Conservation (phyloP, 768 basidiomycete genomes). For the Nidula microcarpa region DNA sequence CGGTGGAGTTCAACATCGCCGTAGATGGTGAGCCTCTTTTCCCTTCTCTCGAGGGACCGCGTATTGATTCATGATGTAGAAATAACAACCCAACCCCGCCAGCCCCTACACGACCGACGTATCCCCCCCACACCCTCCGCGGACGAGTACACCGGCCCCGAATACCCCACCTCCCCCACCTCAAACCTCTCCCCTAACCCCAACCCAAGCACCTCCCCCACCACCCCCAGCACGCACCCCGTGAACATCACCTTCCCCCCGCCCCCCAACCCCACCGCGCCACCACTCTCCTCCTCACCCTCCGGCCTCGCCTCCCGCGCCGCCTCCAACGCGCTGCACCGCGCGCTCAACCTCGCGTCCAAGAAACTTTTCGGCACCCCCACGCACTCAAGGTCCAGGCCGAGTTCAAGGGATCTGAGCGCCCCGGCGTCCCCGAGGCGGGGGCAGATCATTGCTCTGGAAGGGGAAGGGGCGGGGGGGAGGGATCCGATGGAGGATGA, state of each 20-base stretch:
- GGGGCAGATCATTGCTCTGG: slow-evolving; percentile 48
- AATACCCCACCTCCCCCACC: slow-evolving; percentile 10
- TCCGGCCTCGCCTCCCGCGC: slow-evolving; percentile 57
- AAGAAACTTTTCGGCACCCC: slow-evolving; percentile 75
- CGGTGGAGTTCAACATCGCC: slow-evolving; percentile 88
- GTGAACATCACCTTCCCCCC: slow-evolving; percentile 67
- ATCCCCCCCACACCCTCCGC: slow-evolving; percentile 43
- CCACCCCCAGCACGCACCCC: not conserved
- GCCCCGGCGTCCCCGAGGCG: slow-evolving; percentile 55
- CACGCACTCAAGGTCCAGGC: slow-evolving; percentile 30
- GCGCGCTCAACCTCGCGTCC: slow-evolving; percentile 76
- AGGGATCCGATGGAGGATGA: slow-evolving; percentile 78
- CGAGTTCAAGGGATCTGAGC: slow-evolving; percentile 31
- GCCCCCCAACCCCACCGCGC: slow-evolving; percentile 49
- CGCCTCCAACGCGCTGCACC: slow-evolving; percentile 71
- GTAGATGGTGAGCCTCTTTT: slow-evolving; percentile 70
- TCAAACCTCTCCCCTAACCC: slow-evolving; percentile 66
- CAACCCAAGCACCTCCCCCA: slow-evolving; percentile 30
- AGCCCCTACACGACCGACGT: slow-evolving; percentile 56
- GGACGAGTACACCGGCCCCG: slow-evolving; percentile 43
- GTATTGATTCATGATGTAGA: slow-evolving; percentile 38
- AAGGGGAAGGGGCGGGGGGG: slow-evolving; percentile 30
- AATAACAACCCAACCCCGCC: slow-evolving; percentile 55
- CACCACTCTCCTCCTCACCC: slow-evolving; percentile 65
- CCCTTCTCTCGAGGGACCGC: not conserved